These are phyloP conservation scores for Aureobasidium sp. DNA, from an alignment of 2,329 filamentous ascomycete species.

Conservation along the genomic window DNA sequence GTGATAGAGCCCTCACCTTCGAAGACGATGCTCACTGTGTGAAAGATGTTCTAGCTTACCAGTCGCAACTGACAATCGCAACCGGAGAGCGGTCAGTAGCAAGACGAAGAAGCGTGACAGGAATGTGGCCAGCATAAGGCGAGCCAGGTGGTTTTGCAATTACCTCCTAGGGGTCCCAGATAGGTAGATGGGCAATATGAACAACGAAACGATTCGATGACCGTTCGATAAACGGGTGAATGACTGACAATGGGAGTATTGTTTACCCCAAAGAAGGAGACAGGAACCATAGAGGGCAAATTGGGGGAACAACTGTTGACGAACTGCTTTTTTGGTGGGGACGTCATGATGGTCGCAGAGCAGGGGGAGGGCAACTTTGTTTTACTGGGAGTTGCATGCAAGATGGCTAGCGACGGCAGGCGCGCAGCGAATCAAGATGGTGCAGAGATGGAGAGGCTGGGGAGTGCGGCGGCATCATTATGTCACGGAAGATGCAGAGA, in stretches of 20 bases:
- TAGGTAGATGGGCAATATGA: not conserved
- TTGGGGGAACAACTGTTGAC: slow-evolving; percentile 10
- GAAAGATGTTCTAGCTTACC: slow-evolving; percentile 9
- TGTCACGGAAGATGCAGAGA: slow-evolving; percentile 12
- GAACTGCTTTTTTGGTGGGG: slow-evolving; percentile 13
- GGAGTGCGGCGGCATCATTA: not conserved
- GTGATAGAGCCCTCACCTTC: not conserved
- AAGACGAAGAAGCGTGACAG: not conserved
- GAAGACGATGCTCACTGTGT: not conserved
- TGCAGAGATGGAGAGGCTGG: not conserved
- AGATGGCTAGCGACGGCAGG: not conserved
- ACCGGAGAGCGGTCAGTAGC: not conserved
- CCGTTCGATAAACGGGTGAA: slow-evolving; percentile 11
- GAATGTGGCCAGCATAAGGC: not conserved
- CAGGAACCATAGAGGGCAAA: not conserved
- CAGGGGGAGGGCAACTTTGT: slow-evolving; percentile 12
- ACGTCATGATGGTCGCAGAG: slow-evolving; percentile 12
- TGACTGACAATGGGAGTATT: slow-evolving; percentile 3
- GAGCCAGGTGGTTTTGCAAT: not conserved
- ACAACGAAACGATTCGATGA: not conserved
- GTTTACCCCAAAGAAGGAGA: slow-evolving; percentile 7
- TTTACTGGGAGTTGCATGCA: slow-evolving; percentile 8
- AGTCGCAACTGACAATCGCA: not conserved
- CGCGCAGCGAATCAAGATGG: slow-evolving; percentile 1
- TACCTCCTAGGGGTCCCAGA: not conserved